Evolutionary conservation across 208 protist species (phyloP).

Genomic region (Phytomonas sp.): DNA sequence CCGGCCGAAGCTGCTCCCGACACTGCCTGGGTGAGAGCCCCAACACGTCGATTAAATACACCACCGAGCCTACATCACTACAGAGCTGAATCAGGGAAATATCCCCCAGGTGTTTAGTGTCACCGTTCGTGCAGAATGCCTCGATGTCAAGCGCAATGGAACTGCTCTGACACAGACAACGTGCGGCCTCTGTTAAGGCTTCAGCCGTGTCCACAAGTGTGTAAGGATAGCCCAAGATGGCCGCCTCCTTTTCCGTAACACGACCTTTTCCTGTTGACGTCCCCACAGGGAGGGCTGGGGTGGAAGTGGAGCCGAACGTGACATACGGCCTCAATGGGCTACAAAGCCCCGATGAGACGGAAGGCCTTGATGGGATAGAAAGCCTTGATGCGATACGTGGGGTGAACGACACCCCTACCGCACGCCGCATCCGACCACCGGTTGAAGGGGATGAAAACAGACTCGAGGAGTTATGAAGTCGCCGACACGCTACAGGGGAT

Average conservation of each 20-base stretch:
- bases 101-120: constrained; percentile 51
- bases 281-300: no score
- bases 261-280: no score
- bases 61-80: constrained; percentile 35
- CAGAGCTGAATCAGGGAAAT: constrained; percentile 82
- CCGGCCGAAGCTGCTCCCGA: constrained; percentile 19
- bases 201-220: constrained; percentile 44
- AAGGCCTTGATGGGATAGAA: no score
- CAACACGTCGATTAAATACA: constrained; percentile 85
- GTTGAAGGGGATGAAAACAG: no score
- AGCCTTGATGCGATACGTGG: no score
- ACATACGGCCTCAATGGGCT: no score
- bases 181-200: constrained; percentile 27
- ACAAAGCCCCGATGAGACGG: no score
- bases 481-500: no score
- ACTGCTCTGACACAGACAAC: constrained; percentile 20
- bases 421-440: no score
- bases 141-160: constrained; percentile 80
- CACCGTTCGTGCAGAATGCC: constrained; percentile 58
- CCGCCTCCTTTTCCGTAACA: neutral
- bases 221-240: constrained; percentile 56
- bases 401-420: no score
- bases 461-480: no score
- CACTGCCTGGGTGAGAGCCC: constrained; percentile 33
- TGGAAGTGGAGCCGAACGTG: no score